phyloP scores from a whole-genome alignment of 768 basidiomycete species.

The Tricholomella constricta region DNA sequence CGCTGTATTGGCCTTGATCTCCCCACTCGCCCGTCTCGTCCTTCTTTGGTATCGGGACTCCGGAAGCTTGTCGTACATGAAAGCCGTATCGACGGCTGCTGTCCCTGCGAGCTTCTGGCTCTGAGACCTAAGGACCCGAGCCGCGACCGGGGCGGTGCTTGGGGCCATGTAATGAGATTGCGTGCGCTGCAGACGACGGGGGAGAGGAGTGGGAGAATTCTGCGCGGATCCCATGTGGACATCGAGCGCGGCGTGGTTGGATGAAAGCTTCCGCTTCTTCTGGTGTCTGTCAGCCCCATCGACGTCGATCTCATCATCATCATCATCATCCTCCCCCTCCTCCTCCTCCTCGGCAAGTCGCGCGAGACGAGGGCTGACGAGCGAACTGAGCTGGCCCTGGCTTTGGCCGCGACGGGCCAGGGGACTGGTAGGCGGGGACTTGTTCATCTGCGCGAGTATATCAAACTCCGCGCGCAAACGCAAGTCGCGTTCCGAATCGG shows the following conservation, averaged over 20 bases:
- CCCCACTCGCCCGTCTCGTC: neutral
- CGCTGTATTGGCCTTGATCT: neutral
- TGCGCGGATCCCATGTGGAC: constrained; percentile 11
- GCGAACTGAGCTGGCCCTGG: constrained; percentile 13
- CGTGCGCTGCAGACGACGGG: constrained; percentile 12
- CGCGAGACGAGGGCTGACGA: constrained; percentile 28
- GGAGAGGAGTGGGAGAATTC: constrained; percentile 19
- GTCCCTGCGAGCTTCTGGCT: constrained; percentile 10
- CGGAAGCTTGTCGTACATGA: constrained; percentile 9
- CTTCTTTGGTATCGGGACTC: constrained; percentile 10
- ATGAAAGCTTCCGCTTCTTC: constrained; percentile 28
- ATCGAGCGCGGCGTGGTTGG: constrained; percentile 12
- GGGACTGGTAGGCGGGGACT: constrained; percentile 39
- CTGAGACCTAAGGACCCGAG: constrained; percentile 19
- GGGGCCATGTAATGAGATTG: neutral
- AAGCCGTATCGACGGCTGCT: constrained; percentile 12
- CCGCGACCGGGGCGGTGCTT: constrained; percentile 10
- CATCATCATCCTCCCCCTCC: constrained; percentile 8
- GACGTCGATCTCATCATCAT: constrained; percentile 1
- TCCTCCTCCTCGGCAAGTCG: constrained; percentile 34
- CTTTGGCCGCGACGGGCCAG: constrained; percentile 31
- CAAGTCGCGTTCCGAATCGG: constrained; percentile 10
- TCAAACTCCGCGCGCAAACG: constrained; percentile 9
- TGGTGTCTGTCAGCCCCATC: constrained; percentile 16
- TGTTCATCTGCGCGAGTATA: constrained; percentile 14